Evolutionary conservation across 805 yeast species (phyloP), one percentile per base, ranked within the genome.

Genomic region (Saccharomycopsis sp.): DNA sequence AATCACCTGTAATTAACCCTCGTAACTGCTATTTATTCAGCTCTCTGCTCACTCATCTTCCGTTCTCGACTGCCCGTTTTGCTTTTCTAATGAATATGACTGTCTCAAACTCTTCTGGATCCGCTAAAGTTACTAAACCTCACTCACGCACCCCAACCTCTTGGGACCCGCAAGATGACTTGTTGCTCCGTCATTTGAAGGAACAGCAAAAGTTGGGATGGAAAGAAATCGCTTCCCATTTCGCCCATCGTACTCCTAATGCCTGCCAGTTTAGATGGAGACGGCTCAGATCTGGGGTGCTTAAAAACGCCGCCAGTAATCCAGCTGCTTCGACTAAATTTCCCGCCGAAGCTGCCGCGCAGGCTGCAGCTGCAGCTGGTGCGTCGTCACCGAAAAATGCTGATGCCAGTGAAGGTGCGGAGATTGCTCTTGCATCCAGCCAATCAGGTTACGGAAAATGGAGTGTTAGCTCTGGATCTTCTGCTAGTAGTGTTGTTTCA

Each of bases 221-320:
- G 96, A 84, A 89, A 70, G 96, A 89, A 64, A 89, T 89, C 55
- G 85, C 94, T 1, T 78, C 84, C 35, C 87, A 86, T 66, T 89
- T 89, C 70, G 78, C 82, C 52, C 86, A 86, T 69, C 75, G 96
- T 68, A 89, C 96, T 2, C 91, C 96, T 42, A 89, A 88, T 68
- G 96, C 96, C 1, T 88, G 96, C 66, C 96, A 88, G 72, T 88
- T 88, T 68, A 80, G 96, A 65, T 89, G 96, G 96, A 79, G 96
- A 69, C 73, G 96, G 62, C 73, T 84, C 53, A 80, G 75, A 64
- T 69, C 74, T 9, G 78, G 79, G 8, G 72, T 76, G 14, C 64
- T 75, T 49, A 69, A 76, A 25, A 58, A 66, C 19, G 58, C 64
- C 47, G 58, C 58, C 9, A 54, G 63, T 17, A 60, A 65, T 14